Percentiles rank a stretch among this genome's conserved stretches.
phyloP scores from a whole-genome alignment of 306 rosid genomes.

The Senna siamea region DNA sequence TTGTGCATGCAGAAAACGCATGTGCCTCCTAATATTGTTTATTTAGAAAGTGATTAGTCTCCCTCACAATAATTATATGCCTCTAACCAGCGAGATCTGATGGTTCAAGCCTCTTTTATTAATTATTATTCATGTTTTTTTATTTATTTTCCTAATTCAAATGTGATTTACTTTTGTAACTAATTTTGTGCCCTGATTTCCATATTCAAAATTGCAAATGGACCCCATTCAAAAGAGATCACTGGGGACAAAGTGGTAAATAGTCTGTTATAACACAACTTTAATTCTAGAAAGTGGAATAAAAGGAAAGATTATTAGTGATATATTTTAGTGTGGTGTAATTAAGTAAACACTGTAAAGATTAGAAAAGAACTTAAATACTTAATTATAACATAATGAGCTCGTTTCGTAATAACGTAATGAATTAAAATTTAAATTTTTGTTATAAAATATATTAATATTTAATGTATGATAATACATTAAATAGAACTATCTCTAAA shows the following conservation, averaged over 20 bases:
- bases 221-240: not conserved
- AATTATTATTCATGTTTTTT: conserved; percentile 3
- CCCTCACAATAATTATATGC: no score
- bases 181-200: not conserved
- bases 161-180: conserved; percentile 10
- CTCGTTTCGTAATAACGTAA: no score
- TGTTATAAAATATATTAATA: no score
- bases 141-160: not conserved
- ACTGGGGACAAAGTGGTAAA: not conserved
- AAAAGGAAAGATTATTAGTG: conserved; percentile 1
- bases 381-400: not conserved
- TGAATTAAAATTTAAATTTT: no score
- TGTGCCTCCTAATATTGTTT: no score
- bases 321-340: not conserved
- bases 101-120: not conserved
- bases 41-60: no score
- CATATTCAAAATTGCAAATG: not conserved
- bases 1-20: no score
- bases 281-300: conserved; percentile 8
- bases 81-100: not conserved
- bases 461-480: no score
- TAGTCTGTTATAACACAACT: conserved; percentile 1
- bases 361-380: not conserved
- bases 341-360: not conserved
- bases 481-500: no score